Evolutionary conservation across 495 filamentous ascomycete species (phyloP), one percentile per base, ranked within the genome.

Genomic region (Pseudoneurospora amorphoporcata): DNA sequence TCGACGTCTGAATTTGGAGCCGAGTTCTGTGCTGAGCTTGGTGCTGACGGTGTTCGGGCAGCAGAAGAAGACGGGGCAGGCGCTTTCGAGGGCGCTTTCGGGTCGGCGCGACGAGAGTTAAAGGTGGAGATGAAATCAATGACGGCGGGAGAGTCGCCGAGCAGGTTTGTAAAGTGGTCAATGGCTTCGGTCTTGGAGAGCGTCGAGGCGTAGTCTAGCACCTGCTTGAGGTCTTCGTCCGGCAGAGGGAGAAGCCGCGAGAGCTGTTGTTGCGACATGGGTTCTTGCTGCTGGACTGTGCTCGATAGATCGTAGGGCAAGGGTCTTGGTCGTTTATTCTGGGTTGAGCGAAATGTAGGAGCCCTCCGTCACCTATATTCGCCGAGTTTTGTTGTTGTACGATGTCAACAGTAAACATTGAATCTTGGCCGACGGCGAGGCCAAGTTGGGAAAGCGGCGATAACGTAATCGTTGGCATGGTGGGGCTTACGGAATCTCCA

Each of bases 81-180:
- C 0, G 73, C 61, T 6, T 71, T 38, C 1, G 74, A 40, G 19
- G 72, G 39, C 3, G 80, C 61, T 53, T 76, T 81, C 1, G 83
- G 82, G 32, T 85, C 82, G 76, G 87, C 81, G 40, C 92, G 88
- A 39, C 88, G 90, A 10, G 90, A 84, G 79, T 95, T 98, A 86
- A 97, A 98, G 53, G 90, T 90, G 32, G 93, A 89, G 76, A 99
- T 97, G 79, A 98, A 99, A 73, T 97, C 94, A 72, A 98, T 81
- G 1, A 92, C 90, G 73, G 92, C 89, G 16, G 93, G 88, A 7
- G 93, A 93, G 79, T 97, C 93, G 65, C 94, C 95, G 3, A 99
- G 88, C 39, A 98, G 84, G 79, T 93, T 92, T 80, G 91, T 92
- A 73, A 99, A 91, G 79, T 98, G 91, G 29, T 93, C 89, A 37